A percentile compares a stretch with the other conserved stretches of the same genome.
phyloP scores from a whole-genome alignment of 164 flowering plant species.

The Berberis vulgaris region DNA sequence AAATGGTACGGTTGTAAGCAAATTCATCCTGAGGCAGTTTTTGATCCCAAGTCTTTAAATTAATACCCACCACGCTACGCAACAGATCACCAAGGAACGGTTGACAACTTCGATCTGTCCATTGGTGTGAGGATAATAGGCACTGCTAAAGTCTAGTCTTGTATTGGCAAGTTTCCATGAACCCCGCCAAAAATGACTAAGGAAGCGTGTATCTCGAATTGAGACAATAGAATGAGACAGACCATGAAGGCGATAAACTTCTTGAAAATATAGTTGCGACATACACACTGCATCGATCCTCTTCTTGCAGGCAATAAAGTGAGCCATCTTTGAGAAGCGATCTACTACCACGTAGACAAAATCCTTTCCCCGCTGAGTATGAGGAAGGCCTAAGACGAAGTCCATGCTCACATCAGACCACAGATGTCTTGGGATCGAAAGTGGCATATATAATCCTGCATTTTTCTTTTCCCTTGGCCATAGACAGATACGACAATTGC shows the following conservation, averaged over 20 bases:
- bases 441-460: slow-evolving; percentile 2
- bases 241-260: slow-evolving; percentile 1
- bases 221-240: background rate
- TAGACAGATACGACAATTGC: background rate
- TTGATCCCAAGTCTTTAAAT: too few relatives aligned
- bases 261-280: background rate
- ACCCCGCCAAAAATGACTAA: too few relatives aligned
- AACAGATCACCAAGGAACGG: too few relatives aligned
- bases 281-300: background rate
- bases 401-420: slow-evolving; percentile 6
- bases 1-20: too few relatives aligned
- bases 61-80: too few relatives aligned
- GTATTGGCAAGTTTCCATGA: too few relatives aligned
- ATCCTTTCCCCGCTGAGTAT: background rate
- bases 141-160: too few relatives aligned
- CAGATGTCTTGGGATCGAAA: background rate
- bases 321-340: slow-evolving; percentile 5
- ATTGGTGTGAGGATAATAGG: too few relatives aligned
- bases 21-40: too few relatives aligned
- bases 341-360: slow-evolving; percentile 4
- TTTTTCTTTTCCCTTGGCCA: background rate
- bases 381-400: background rate
- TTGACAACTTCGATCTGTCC: too few relatives aligned
- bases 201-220: too few relatives aligned
- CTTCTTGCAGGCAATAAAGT: slow-evolving; percentile 4